Evolutionary conservation across 768 basidiomycete species (phyloP).

Genomic region (Lenzites betulinus): DNA sequence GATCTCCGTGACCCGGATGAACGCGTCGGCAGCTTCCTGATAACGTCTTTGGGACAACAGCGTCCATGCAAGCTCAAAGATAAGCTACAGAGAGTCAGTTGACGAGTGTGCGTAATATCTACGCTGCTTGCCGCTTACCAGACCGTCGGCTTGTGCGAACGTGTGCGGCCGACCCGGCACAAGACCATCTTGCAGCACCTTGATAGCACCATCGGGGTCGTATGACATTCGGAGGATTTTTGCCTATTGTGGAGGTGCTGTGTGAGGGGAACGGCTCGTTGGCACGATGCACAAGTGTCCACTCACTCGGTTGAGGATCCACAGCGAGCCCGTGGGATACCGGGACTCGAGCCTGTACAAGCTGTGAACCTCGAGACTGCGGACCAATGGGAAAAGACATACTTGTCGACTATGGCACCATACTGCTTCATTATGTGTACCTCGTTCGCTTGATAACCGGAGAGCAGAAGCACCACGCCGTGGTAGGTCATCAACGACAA

Average conservation of each 20-base stretch:
- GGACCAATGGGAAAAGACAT: slow-evolving; percentile 21
- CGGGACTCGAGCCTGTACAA: slow-evolving; percentile 28
- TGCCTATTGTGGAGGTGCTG: slow-evolving; percentile 43
- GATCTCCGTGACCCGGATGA: slow-evolving; percentile 61
- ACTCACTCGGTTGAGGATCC: slow-evolving; percentile 70
- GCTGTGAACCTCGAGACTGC: background rate
- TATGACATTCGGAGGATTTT: slow-evolving; percentile 74
- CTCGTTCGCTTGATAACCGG: slow-evolving; percentile 79
- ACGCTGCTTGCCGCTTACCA: slow-evolving; percentile 43
- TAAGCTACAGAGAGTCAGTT: slow-evolving; percentile 46
- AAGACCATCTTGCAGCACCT: slow-evolving; percentile 59
- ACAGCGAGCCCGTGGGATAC: slow-evolving; percentile 69
- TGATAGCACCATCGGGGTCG: slow-evolving; percentile 66
- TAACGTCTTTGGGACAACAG: slow-evolving; percentile 64
- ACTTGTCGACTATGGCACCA: slow-evolving; percentile 64
- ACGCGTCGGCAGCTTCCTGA: slow-evolving; percentile 65
- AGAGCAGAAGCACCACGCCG: slow-evolving; percentile 66
- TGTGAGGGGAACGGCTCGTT: background rate
- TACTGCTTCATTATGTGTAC: slow-evolving; percentile 63
- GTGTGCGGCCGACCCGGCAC: slow-evolving; percentile 50
- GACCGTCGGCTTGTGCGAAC: slow-evolving; percentile 72
- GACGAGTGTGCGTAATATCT: background rate
- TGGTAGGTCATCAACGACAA: slow-evolving; percentile 83
- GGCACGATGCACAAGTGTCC: background rate
- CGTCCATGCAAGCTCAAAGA: slow-evolving; percentile 81